Conservation (phyloP, 108 stramenopile genomes). For the Skeletonema costatum region DNA sequence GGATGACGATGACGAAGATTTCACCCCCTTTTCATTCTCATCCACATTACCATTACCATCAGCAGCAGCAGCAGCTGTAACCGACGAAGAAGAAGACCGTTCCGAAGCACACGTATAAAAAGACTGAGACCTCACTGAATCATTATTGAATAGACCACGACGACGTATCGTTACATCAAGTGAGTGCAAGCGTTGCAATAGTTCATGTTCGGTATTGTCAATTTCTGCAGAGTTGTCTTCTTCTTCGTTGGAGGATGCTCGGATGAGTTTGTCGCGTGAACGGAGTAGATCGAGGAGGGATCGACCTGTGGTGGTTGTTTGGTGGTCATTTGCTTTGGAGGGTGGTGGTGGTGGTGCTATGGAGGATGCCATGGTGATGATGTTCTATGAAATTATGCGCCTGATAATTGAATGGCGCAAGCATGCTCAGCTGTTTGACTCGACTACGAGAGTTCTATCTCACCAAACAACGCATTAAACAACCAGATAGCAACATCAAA, state of each 20-base stretch:
- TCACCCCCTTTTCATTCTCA: not conserved
- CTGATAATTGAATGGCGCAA: too few species aligned
- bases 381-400: too few species aligned
- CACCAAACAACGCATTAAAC: too few species aligned
- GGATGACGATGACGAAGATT: not conserved
- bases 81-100: not conserved
- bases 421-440: too few species aligned
- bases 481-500: too few species aligned
- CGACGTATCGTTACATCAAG: slow-evolving; percentile 12
- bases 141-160: slow-evolving; percentile 14
- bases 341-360: not conserved
- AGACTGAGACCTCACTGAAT: not conserved
- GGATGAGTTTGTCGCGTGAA: slow-evolving; percentile 17
- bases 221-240: not conserved
- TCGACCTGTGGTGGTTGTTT: slow-evolving; percentile 3
- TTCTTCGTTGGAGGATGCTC: not conserved
- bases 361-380: not conserved
- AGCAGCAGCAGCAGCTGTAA: not conserved
- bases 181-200: not conserved
- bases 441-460: too few species aligned
- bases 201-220: slow-evolving; percentile 5
- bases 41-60: not conserved
- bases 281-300: slow-evolving; percentile 25
- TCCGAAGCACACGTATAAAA: slow-evolving; percentile 8
- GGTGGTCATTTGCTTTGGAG: not conserved